A percentile compares a stretch with the other conserved stretches of the same genome.
These are phyloP conservation scores for Colletotrichum destructivum DNA, from an alignment of 2,329 filamentous ascomycete genomes.

Conservation along the genomic window DNA sequence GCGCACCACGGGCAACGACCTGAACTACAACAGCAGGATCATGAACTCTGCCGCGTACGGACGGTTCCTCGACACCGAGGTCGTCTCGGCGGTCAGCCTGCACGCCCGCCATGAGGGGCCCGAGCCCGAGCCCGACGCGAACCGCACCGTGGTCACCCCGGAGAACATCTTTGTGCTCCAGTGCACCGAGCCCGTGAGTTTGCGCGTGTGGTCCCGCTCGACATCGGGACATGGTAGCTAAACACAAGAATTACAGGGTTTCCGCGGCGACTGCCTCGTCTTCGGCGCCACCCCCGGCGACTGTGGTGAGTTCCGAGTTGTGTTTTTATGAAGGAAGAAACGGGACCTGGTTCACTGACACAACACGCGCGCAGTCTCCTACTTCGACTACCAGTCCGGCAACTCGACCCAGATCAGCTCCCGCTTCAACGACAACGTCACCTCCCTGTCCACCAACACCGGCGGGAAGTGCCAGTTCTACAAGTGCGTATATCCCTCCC, in stretches of 20 bases:
- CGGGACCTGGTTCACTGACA: background rate
- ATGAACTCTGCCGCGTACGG: slow-evolving; percentile 32
- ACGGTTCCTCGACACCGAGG: slow-evolving; percentile 3
- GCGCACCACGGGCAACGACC: slow-evolving; percentile 1
- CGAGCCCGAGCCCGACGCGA: slow-evolving; percentile 34
- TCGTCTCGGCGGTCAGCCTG: background rate
- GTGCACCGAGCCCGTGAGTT: slow-evolving; percentile 22
- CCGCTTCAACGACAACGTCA: slow-evolving; percentile 29
- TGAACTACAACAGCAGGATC: background rate
- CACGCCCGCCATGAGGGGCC: slow-evolving; percentile 7
- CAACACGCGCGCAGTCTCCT: slow-evolving; percentile 12
- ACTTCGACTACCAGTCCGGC: slow-evolving; percentile 20
- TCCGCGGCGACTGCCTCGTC: slow-evolving; percentile 34
- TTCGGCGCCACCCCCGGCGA: slow-evolving; percentile 26
- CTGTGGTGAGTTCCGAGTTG: slow-evolving; percentile 3
- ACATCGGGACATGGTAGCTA: background rate
- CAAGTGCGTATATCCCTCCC: slow-evolving; percentile 10
- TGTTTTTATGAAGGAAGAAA: background rate
- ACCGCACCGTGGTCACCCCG: slow-evolving; percentile 30
- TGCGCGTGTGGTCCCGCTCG: no score
- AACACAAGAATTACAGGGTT: slow-evolving; percentile 12
- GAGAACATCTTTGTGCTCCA: slow-evolving; percentile 27
- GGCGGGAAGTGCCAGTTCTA: slow-evolving; percentile 38
- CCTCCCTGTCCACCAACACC: slow-evolving; percentile 33
- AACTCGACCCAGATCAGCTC: slow-evolving; percentile 28